These are phyloP conservation scores for Protomyces pachydermus DNA, from an alignment of 1,139 yeast species.

Conservation along the genomic window DNA sequence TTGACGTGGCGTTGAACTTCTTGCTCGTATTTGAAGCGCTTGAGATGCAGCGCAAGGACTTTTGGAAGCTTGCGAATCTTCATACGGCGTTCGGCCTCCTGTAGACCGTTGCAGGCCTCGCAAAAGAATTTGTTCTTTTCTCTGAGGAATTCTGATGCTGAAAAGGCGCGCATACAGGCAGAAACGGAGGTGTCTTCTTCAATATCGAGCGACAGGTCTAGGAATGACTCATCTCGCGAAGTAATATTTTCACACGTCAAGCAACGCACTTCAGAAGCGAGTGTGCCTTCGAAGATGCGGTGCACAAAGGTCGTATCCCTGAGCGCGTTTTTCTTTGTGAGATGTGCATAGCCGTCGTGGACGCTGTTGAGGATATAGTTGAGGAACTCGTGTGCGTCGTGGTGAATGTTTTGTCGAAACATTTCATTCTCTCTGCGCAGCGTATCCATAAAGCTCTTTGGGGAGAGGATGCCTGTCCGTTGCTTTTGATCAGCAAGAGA, in stretches of 20 bases:
- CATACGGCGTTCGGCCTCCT: constrained; percentile 92
- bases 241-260: constrained; percentile 84
- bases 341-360: constrained; percentile 58
- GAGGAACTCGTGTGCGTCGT: constrained; percentile 95
- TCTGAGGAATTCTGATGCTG: constrained; percentile 76
- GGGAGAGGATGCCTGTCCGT: constrained; percentile 78
- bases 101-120: constrained; percentile 81
- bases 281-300: constrained; percentile 72
- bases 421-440: constrained; percentile 63
- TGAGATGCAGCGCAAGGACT: constrained; percentile 73
- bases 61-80: constrained; percentile 74
- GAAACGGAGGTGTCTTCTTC: constrained; percentile 72
- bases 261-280: constrained; percentile 86
- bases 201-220: constrained; percentile 81
- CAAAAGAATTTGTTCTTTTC: constrained; percentile 91
- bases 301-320: constrained; percentile 43
- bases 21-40: constrained; percentile 88
- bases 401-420: constrained; percentile 90
- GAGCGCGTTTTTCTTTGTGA: constrained; percentile 28
- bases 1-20: constrained; percentile 75
- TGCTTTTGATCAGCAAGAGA: constrained; percentile 68
- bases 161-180: constrained; percentile 69
- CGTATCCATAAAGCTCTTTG: constrained; percentile 64
- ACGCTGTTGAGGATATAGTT: constrained; percentile 79
- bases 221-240: constrained; percentile 74